A percentile compares a stretch with the other conserved stretches of the same genome.
Evolutionary conservation across 257 asterid genomes (phyloP).

Genomic region (Orobanche coerulescens): DNA sequence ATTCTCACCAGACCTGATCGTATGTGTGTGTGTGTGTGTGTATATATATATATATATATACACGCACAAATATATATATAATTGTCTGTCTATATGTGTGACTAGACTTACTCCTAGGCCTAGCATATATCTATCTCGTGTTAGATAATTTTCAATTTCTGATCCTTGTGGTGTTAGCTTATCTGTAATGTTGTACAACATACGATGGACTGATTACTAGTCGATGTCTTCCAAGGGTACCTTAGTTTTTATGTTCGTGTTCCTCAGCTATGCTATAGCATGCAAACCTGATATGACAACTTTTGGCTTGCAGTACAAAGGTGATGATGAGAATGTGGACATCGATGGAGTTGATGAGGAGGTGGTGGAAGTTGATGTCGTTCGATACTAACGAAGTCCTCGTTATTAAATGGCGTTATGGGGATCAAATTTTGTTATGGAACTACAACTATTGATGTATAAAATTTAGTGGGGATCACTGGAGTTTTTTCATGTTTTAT

Average conservation of each 20-base stretch:
- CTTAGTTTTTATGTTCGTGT: neutral
- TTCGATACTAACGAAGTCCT: constrained; percentile 27
- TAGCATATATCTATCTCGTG: neutral
- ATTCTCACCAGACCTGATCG: too few relatives aligned
- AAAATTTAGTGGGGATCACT: neutral
- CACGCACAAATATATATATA: too few relatives aligned
- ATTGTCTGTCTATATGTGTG: too few relatives aligned
- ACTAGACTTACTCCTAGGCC: too few relatives aligned
- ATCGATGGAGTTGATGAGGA: constrained; percentile 57
- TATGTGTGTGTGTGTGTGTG: neutral
- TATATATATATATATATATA: too few relatives aligned
- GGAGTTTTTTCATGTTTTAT: neutral
- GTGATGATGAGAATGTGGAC: constrained; percentile 42
- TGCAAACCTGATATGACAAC: constrained; percentile 17
- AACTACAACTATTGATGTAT: constrained; percentile 6
- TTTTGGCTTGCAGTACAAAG: constrained; percentile 55
- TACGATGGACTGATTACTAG: neutral
- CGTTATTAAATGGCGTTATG: neutral
- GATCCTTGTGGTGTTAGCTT: neutral
- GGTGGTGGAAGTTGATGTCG: constrained; percentile 56
- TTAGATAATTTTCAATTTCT: neutral
- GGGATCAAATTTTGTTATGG: constrained; percentile 17
- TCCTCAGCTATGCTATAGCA: neutral
- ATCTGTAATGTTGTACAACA: neutral
- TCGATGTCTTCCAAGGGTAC: neutral